Conservation (phyloP, 1,284 basidiomycete species). For the Ustilago bromivora region DNA sequence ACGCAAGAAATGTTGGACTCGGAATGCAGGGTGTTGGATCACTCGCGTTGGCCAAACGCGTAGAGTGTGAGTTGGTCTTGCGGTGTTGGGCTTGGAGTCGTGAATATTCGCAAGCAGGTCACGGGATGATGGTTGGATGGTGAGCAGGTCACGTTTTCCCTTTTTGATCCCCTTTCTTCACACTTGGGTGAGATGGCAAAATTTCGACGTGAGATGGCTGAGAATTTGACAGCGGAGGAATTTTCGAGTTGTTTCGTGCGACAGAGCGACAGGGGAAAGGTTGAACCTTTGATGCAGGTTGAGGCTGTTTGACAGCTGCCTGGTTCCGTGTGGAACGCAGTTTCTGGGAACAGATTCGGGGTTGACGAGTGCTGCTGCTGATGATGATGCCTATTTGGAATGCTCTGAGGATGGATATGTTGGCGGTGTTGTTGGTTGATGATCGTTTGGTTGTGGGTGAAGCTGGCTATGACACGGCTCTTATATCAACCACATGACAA, state of each 20-base stretch:
- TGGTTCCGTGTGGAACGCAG: neutral
- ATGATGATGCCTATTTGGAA: no score
- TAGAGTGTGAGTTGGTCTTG: conserved; percentile 17
- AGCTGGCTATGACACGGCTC: no score
- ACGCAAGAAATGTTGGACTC: conserved; percentile 30
- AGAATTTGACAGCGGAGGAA: conserved; percentile 10
- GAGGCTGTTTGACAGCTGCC: neutral
- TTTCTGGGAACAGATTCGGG: neutral
- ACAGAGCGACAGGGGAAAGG: neutral
- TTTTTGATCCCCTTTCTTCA: neutral
- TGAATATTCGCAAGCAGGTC: conserved; percentile 36
- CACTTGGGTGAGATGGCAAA: neutral
- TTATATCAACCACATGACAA: no score
- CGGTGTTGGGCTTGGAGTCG: neutral
- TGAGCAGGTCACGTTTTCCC: conserved; percentile 47
- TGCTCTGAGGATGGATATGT: neutral
- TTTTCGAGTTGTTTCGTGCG: neutral
- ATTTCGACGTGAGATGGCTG: conserved; percentile 9
- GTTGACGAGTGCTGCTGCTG: neutral
- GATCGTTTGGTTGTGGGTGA: no score
- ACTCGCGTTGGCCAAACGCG: conserved; percentile 24
- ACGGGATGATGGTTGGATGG: conserved; percentile 54
- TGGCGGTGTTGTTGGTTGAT: neutral
- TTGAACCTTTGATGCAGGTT: neutral
- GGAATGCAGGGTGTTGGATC: conserved; percentile 26